phyloP scores from a whole-genome alignment of 345 rosid species.

The Euphorbia pulcherrima region DNA sequence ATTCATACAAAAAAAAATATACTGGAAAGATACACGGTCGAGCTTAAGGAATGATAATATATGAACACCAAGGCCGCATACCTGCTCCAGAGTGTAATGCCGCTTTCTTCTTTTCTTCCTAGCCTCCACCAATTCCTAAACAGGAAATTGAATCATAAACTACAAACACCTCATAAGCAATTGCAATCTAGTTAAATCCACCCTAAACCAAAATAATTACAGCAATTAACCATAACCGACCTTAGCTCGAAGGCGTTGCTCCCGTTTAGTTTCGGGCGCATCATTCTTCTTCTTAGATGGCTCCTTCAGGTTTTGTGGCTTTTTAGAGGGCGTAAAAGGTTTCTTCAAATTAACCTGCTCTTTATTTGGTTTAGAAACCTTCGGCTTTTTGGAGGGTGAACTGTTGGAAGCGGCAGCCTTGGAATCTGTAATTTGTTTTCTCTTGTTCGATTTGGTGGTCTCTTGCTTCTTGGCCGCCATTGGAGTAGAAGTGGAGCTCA shows the following conservation, averaged over 20 bases:
- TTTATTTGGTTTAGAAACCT: constrained; percentile 22
- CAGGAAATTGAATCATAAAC: neutral
- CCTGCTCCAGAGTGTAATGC: constrained; percentile 77
- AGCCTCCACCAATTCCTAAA: constrained; percentile 65
- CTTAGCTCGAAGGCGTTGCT: constrained; percentile 50
- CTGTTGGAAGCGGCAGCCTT: constrained; percentile 13
- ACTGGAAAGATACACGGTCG: neutral
- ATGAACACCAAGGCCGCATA: constrained; percentile 21
- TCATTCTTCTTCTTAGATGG: constrained; percentile 14
- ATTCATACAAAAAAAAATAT: neutral
- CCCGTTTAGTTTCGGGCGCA: constrained; percentile 36
- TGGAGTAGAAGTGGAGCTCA: constrained; percentile 9
- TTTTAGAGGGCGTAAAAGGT: constrained; percentile 17
- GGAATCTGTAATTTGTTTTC: constrained; percentile 31
- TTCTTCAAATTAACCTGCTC: constrained; percentile 23
- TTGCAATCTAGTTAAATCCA: neutral
- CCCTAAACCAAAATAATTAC: neutral
- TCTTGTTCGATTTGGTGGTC: constrained; percentile 33
- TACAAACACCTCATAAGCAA: neutral
- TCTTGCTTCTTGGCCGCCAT: constrained; percentile 51
- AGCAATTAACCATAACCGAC: constrained; percentile 17
- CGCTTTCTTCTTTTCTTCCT: constrained; percentile 88
- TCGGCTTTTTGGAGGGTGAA: constrained; percentile 38
- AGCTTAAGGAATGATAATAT: neutral
- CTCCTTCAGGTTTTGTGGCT: constrained; percentile 16